A percentile compares a stretch with the other conserved stretches of the same genome.
Evolutionary conservation across 352 stramenopile genomes (phyloP).

Genomic region (Phytophthora idaei): DNA sequence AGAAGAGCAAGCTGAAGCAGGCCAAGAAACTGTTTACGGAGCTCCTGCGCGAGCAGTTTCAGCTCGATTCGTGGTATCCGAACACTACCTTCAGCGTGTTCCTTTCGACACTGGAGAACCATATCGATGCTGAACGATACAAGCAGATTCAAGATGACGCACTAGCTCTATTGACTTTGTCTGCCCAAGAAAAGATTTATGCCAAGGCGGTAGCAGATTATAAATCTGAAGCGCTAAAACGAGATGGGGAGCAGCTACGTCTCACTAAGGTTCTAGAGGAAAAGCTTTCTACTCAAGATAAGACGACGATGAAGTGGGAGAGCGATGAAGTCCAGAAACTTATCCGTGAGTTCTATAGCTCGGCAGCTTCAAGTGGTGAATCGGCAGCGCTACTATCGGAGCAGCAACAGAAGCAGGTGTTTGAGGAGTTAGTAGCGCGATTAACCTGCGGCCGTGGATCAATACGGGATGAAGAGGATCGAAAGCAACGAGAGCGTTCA

Average conservation of each 20-base stretch:
- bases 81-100: conserved; percentile 65
- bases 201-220: conserved; percentile 46
- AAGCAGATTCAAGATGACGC: conserved; percentile 48
- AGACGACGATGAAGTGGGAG: conserved; percentile 23
- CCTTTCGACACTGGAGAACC: conserved; percentile 52
- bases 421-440: conserved; percentile 26
- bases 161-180: conserved; percentile 44
- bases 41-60: conserved; percentile 55
- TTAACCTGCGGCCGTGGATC: background rate
- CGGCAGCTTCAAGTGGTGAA: conserved; percentile 19
- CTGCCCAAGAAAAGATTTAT: conserved; percentile 63
- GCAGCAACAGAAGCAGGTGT: conserved; percentile 36
- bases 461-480: background rate
- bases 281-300: conserved; percentile 25
- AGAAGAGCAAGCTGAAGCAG: conserved; percentile 75
- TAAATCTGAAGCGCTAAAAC: conserved; percentile 39
- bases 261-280: conserved; percentile 40
- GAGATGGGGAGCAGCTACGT: conserved; percentile 38
- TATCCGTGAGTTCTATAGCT: conserved; percentile 37
- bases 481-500: conserved; percentile 9
- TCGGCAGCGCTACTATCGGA: conserved; percentile 21
- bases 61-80: conserved; percentile 43
- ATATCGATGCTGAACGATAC: conserved; percentile 35
- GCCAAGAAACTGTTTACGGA: conserved; percentile 59
- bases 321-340: conserved; percentile 31